Evolutionary conservation across 2,329 filamentous ascomycete species (phyloP).

Genomic region (Cladophialophora yegresii): DNA sequence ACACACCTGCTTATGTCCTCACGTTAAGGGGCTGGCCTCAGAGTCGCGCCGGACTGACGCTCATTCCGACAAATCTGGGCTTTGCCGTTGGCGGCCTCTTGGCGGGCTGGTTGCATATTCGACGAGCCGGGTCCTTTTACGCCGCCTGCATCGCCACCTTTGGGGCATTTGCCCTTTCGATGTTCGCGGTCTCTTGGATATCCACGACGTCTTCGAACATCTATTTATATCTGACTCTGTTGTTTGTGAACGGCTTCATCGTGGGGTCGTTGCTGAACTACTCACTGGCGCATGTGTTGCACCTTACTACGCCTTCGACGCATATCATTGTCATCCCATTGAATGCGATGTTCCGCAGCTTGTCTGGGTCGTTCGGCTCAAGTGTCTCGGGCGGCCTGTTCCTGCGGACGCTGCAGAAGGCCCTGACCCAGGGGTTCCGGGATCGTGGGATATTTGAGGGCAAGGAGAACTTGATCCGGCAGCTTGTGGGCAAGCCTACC

Average conservation of each 20-base stretch:
- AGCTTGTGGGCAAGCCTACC: constrained; percentile 61
- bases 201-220: constrained; percentile 57
- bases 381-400: constrained; percentile 78
- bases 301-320: constrained; percentile 65
- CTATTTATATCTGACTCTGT: constrained; percentile 53
- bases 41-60: constrained; percentile 70
- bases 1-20: constrained; percentile 76
- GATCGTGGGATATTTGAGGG: constrained; percentile 42
- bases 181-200: constrained; percentile 59
- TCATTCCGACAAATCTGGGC: constrained; percentile 78
- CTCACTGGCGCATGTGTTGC: constrained; percentile 75
- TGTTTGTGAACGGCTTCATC: constrained; percentile 68
- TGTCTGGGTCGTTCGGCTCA: constrained; percentile 77
- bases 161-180: constrained; percentile 61
- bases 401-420: constrained; percentile 59
- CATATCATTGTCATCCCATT: constrained; percentile 77
- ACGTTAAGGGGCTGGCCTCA: constrained; percentile 71
- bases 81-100: constrained; percentile 74
- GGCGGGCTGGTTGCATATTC: constrained; percentile 75
- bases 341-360: constrained; percentile 76
- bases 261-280: constrained; percentile 78
- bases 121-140: constrained; percentile 72
- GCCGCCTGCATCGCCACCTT: constrained; percentile 62
- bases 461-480: constrained; percentile 53
- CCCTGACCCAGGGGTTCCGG: constrained; percentile 61